Evolutionary conservation across 163 green algal species (phyloP).

Genomic region (Coccomyxa subellipsoidea): DNA sequence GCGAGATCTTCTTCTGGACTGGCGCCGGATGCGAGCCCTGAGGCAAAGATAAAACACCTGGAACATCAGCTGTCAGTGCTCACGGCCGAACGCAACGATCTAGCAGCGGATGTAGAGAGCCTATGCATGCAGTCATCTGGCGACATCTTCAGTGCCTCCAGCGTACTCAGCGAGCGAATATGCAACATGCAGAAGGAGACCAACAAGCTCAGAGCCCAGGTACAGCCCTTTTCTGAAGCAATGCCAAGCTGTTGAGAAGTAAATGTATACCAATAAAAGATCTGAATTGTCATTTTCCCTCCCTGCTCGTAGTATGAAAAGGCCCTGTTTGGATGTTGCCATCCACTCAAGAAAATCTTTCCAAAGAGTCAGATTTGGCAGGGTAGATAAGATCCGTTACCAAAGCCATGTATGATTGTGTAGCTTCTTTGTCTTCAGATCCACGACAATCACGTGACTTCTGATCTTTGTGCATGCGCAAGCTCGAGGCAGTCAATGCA

Average conservation of each 20-base stretch:
- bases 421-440: too few relatives aligned
- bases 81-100: slow-evolving; percentile 23
- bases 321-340: background rate
- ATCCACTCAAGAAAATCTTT: too few relatives aligned
- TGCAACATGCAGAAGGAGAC: slow-evolving; percentile 29
- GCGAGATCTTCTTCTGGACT: background rate
- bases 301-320: too few relatives aligned
- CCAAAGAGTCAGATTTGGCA: too few relatives aligned
- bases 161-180: slow-evolving; percentile 31
- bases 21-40: background rate
- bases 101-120: slow-evolving; percentile 28
- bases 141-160: slow-evolving; percentile 24
- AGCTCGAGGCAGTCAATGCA: slow-evolving; percentile 18
- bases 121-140: slow-evolving; percentile 27
- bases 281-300: too few relatives aligned
- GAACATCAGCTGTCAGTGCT: slow-evolving; percentile 16
- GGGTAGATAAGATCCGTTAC: too few relatives aligned
- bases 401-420: too few relatives aligned
- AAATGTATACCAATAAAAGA: too few relatives aligned
- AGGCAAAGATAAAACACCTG: slow-evolving; percentile 23
- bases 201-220: slow-evolving; percentile 4
- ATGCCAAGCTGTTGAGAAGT: too few relatives aligned
- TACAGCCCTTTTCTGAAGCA: background rate
- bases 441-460: too few relatives aligned
- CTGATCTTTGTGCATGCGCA: background rate